Conservation (phyloP, 83 land plant species). For the Picea mariana region DNA sequence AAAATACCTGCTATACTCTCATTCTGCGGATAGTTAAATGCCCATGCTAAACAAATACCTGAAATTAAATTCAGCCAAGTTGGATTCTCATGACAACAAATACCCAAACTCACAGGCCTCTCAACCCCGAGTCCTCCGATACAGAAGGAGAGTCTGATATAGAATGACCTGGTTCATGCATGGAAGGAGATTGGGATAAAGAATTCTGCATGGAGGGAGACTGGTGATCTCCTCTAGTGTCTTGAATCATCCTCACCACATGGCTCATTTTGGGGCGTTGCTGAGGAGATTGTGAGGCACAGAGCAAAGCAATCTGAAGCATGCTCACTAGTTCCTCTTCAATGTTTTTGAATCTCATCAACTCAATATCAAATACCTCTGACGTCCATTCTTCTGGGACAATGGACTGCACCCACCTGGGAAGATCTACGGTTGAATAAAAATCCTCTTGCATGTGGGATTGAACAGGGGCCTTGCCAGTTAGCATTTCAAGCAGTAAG, state of each 20-base stretch:
- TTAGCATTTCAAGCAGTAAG: constrained; percentile 67
- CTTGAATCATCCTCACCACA: constrained; percentile 48
- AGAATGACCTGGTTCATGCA: background rate
- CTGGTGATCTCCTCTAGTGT: constrained; percentile 21
- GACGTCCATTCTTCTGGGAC: constrained; percentile 55
- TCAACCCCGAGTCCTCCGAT: constrained; percentile 15
- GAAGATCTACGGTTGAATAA: constrained; percentile 33
- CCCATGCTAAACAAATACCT: no score
- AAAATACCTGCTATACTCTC: no score
- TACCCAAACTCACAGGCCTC: background rate
- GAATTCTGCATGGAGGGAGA: constrained; percentile 15
- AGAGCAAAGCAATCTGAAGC: constrained; percentile 43
- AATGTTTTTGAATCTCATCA: constrained; percentile 29
- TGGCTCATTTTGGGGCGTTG: constrained; percentile 42
- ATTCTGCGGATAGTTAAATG: no score
- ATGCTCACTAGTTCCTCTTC: constrained; percentile 36
- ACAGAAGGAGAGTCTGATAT: constrained; percentile 15
- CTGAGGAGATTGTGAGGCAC: constrained; percentile 42
- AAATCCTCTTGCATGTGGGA: constrained; percentile 14
- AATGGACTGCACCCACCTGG: constrained; percentile 43
- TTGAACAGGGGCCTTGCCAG: constrained; percentile 58
- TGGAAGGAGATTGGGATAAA: constrained; percentile 14
- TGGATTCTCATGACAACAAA: no score
- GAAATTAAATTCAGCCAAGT: no score
- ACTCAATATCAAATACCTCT: constrained; percentile 49